Evolutionary conservation across 306 rosid genomes (phyloP), one percentile per base, ranked within the genome.

Genomic region (Heteromeles arbutifolia): DNA sequence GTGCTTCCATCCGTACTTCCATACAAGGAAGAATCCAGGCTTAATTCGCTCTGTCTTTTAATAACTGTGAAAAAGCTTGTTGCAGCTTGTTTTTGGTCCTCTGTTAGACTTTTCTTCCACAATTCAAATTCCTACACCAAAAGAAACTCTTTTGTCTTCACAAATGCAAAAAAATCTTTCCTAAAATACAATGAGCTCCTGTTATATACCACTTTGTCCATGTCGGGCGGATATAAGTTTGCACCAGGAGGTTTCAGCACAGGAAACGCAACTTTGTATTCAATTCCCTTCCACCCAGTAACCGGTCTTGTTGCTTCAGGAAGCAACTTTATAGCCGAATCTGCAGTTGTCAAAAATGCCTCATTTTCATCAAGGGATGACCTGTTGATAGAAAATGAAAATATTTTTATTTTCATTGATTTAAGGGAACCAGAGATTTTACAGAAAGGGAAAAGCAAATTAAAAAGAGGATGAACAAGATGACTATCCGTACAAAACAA

Each of bases 171-270:
- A 54, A 14, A 32, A 62, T 54, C 21, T 67, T 77, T 52, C 17
- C 2, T 62, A 43, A 19, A 77, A 84, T 37, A 71, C 62, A 52
- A 78, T 59, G 21, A 74, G 58, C 63, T 78, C 29, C 61, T 24
- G 25, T 59, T 8, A 32, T 56, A 41, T 92, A 95, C 98, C 97
- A 3, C 81, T 89, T 89, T 95, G 82, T 95, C 93, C 97, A 95
- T 90, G 81, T 95, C 98, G 8, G 96, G 90, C 29, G 98, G 98
- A 75, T 95, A 95, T 86, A 95, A 95, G 83, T 95, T 92, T 81
- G 96, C 98, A 70, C 97, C 92, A 8, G 90, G 90, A 59, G 97
- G 97, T 78, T 92, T 95, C 79, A 43, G 76, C 68, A 69, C 3
- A 22, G 98, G 97, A 85, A 95, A 90, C 65, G 93, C 98, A 74